Percentiles rank a stretch among this genome's conserved stretches.
Conservation (phyloP, 208 protist genomes). For the Leishmania major region DNA sequence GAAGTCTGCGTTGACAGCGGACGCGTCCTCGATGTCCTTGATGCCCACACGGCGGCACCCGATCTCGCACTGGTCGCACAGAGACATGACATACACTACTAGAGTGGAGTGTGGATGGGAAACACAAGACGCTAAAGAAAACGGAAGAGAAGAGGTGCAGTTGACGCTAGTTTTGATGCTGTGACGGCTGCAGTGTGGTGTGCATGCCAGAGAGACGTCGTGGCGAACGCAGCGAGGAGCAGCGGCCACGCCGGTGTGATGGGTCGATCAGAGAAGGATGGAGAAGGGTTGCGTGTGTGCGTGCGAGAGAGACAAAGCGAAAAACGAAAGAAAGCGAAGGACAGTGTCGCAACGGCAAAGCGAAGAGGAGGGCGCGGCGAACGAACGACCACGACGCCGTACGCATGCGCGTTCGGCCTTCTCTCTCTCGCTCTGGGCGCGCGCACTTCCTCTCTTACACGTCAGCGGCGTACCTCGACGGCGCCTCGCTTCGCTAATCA, state of each 20-base stretch:
- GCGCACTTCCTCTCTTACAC: background rate
- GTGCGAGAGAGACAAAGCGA: background rate
- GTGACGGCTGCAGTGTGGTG: background rate
- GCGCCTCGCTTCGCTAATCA: background rate
- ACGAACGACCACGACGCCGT: background rate
- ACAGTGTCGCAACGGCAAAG: background rate
- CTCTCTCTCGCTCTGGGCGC: background rate
- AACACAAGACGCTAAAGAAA: background rate
- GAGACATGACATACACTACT: conserved; percentile 20
- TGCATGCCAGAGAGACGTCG: background rate
- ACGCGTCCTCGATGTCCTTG: conserved; percentile 80
- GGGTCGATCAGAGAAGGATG: background rate
- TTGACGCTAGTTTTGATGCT: background rate
- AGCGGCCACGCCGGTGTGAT: background rate
- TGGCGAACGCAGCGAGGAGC: background rate
- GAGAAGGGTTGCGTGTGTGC: no score
- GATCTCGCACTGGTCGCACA: conserved; percentile 81
- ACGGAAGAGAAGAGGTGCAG: background rate
- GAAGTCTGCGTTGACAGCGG: conserved; percentile 50
- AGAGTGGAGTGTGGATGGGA: background rate
- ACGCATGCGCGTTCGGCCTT: background rate
- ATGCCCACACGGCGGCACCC: conserved; percentile 48
- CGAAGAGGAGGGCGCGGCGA: background rate
- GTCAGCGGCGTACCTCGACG: background rate
- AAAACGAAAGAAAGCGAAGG: background rate